Evolutionary conservation across 805 yeast genomes (phyloP).

Genomic region (Cyberlindnera veronae): DNA sequence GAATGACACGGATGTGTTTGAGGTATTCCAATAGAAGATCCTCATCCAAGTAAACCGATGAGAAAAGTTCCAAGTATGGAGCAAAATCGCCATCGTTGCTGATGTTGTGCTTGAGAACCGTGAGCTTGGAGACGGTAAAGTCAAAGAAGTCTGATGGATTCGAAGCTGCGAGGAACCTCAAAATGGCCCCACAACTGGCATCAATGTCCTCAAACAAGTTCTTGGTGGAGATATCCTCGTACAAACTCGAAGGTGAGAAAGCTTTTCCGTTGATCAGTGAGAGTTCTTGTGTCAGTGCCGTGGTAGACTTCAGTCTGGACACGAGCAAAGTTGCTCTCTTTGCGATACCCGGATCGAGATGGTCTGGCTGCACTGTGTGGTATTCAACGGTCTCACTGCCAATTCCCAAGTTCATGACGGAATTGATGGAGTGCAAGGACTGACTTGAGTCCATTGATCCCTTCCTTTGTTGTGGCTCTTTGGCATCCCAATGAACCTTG

Average conservation of each 20-base stretch:
- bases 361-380: constrained; percentile 33
- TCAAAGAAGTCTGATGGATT: constrained; percentile 42
- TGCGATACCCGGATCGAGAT: constrained; percentile 28
- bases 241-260: constrained; percentile 13
- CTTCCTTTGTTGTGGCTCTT: constrained; percentile 25
- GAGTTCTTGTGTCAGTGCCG: constrained; percentile 29
- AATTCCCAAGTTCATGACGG: constrained; percentile 29
- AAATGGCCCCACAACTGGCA: constrained; percentile 35
- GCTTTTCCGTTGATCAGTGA: constrained; percentile 29
- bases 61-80: constrained; percentile 44
- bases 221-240: constrained; percentile 21
- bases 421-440: constrained; percentile 20
- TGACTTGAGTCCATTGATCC: constrained; percentile 22
- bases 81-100: constrained; percentile 36
- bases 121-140: constrained; percentile 31
- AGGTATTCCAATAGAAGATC: constrained; percentile 35
- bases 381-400: constrained; percentile 32
- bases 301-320: constrained; percentile 32
- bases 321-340: constrained; percentile 28
- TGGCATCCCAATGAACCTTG: constrained; percentile 38
- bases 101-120: constrained; percentile 33
- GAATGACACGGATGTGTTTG: constrained; percentile 35
- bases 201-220: constrained; percentile 35
- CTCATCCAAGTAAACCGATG: constrained; percentile 40
- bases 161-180: constrained; percentile 47